Conservation (phyloP, 164 flowering plant genomes). For the Akebia trifoliata region DNA sequence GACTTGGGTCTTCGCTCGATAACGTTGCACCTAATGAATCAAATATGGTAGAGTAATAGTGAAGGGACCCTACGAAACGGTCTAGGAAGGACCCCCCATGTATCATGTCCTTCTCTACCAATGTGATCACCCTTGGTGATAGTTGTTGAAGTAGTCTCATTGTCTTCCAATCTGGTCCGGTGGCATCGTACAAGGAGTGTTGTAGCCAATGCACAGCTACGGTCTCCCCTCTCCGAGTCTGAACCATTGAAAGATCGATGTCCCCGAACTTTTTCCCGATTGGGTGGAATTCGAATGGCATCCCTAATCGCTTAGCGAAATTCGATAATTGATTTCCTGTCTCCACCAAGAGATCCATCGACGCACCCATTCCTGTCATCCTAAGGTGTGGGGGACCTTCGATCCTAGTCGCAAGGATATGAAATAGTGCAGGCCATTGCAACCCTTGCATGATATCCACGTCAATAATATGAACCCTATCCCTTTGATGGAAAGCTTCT, state of each 20-base stretch:
- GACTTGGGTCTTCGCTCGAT: slow-evolving; percentile 30
- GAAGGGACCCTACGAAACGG: slow-evolving; percentile 60
- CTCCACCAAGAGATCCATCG: slow-evolving; percentile 43
- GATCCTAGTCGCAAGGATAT: slow-evolving; percentile 54
- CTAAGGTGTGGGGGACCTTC: slow-evolving; percentile 65
- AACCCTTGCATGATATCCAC: slow-evolving; percentile 78
- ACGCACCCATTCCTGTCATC: slow-evolving; percentile 59
- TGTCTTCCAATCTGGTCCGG: slow-evolving; percentile 64
- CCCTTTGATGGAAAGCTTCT: slow-evolving; percentile 50
- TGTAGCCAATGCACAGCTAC: slow-evolving; percentile 72
- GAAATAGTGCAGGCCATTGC: slow-evolving; percentile 79
- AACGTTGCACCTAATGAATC: slow-evolving; percentile 53
- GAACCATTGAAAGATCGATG: slow-evolving; percentile 28
- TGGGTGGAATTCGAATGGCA: slow-evolving; percentile 66
- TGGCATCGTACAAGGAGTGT: slow-evolving; percentile 56
- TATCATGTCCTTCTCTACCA: slow-evolving; percentile 55
- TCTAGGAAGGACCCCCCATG: slow-evolving; percentile 55
- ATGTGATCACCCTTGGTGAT: slow-evolving; percentile 45
- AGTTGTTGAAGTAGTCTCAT: slow-evolving; percentile 43
- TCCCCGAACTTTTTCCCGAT: slow-evolving; percentile 45
- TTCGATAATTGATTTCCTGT: slow-evolving; percentile 58
- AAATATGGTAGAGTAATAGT: slow-evolving; percentile 63
- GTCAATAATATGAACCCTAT: slow-evolving; percentile 66
- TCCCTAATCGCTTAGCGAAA: slow-evolving; percentile 57
- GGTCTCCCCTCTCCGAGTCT: slow-evolving; percentile 39